phyloP scores from a whole-genome alignment of 805 yeast genomes.

The Yamadazyma sp. region DNA sequence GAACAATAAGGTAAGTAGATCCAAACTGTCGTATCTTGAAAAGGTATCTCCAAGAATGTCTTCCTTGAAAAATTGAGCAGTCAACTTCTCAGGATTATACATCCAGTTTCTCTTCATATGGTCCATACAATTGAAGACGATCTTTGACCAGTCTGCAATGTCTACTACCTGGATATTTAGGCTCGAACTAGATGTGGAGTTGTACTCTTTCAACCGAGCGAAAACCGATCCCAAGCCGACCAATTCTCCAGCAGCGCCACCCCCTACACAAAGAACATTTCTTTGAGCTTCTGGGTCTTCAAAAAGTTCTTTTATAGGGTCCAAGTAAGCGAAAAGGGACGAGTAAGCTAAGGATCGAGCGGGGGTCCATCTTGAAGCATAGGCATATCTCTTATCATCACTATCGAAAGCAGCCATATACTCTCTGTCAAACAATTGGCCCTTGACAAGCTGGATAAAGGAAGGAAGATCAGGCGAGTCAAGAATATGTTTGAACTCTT shows the following conservation, averaged over 20 bases:
- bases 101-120: slow-evolving; percentile 57
- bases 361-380: slow-evolving; percentile 84
- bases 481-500: slow-evolving; percentile 31
- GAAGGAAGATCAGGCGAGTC: slow-evolving; percentile 35
- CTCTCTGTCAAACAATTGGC: slow-evolving; percentile 66
- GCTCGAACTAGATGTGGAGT: slow-evolving; percentile 30
- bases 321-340: slow-evolving; percentile 58
- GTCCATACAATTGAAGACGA: slow-evolving; percentile 45
- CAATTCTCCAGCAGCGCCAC: slow-evolving; percentile 88
- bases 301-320: slow-evolving; percentile 39
- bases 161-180: slow-evolving; percentile 61
- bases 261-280: slow-evolving; percentile 69
- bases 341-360: slow-evolving; percentile 75
- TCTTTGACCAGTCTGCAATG: slow-evolving; percentile 72
- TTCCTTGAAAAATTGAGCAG: slow-evolving; percentile 26
- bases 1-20: slow-evolving; percentile 71
- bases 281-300: slow-evolving; percentile 29
- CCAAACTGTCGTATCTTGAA: slow-evolving; percentile 19
- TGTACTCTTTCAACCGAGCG: slow-evolving; percentile 36
- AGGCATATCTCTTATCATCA: slow-evolving; percentile 67
- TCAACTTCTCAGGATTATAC: slow-evolving; percentile 31
- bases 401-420: slow-evolving; percentile 67
- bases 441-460: slow-evolving; percentile 67
- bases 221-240: slow-evolving; percentile 63
- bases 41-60: slow-evolving; percentile 29